phyloP scores from a whole-genome alignment of 495 filamentous ascomycete genomes.

The Aspergillus sclerotioniger region DNA sequence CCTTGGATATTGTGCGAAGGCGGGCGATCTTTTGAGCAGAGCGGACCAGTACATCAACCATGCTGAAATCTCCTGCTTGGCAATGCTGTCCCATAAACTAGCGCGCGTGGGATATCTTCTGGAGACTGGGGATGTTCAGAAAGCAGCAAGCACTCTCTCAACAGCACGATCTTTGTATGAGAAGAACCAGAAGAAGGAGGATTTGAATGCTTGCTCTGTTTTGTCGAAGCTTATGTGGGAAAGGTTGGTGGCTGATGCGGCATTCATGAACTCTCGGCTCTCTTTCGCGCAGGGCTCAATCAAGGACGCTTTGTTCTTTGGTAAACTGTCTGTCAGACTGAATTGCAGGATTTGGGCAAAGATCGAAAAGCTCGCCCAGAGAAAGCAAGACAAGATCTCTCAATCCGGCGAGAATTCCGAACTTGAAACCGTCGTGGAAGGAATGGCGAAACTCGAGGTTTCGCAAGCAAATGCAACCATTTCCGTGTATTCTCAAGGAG shows the following conservation, averaged over 20 bases:
- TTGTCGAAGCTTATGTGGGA: slow-evolving; percentile 44
- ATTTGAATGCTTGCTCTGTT: slow-evolving; percentile 27
- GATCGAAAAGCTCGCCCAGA: slow-evolving; percentile 53
- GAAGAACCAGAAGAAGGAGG: slow-evolving; percentile 31
- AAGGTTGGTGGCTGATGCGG: slow-evolving; percentile 49
- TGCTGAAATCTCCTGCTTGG: slow-evolving; percentile 36
- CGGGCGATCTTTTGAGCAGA: slow-evolving; percentile 60
- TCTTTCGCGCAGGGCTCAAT: slow-evolving; percentile 62
- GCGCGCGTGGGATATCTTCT: slow-evolving; percentile 73
- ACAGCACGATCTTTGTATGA: slow-evolving; percentile 37
- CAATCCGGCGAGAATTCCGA: slow-evolving; percentile 28
- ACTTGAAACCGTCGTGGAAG: slow-evolving; percentile 41
- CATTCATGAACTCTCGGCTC: slow-evolving; percentile 60
- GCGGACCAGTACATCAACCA: slow-evolving; percentile 50
- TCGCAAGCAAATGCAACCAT: slow-evolving; percentile 28
- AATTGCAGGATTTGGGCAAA: slow-evolving; percentile 70
- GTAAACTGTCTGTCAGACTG: slow-evolving; percentile 62
- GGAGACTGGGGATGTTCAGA: slow-evolving; percentile 59
- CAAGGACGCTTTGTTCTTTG: slow-evolving; percentile 62
- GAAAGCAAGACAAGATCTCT: slow-evolving; percentile 31
- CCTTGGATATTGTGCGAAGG: slow-evolving; percentile 75
- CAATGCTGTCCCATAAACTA: slow-evolving; percentile 60
- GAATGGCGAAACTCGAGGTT: slow-evolving; percentile 43
- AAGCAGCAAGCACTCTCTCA: slow-evolving; percentile 41
- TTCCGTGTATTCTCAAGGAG: slow-evolving; percentile 48